Evolutionary conservation across 352 stramenopile genomes (phyloP).

Genomic region (Phytophthora colocasiae): DNA sequence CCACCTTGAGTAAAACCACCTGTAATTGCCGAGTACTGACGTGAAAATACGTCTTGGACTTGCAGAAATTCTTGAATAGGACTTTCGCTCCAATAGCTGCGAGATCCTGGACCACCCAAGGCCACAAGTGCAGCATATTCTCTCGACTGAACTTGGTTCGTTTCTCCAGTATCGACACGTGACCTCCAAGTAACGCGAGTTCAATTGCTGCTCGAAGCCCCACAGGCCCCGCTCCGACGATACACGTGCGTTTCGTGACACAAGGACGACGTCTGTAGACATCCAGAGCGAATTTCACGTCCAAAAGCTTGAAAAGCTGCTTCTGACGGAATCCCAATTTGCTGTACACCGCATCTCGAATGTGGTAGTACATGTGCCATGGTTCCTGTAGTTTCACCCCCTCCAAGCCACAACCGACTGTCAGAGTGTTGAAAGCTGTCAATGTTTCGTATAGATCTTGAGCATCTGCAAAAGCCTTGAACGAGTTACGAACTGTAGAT

Average conservation of each 20-base stretch:
- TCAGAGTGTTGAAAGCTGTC: slow-evolving; percentile 46
- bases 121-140: slow-evolving; percentile 83
- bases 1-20: slow-evolving; percentile 81
- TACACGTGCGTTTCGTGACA: slow-evolving; percentile 57
- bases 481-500: slow-evolving; percentile 34
- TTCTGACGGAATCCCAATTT: slow-evolving; percentile 70
- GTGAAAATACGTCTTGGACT: slow-evolving; percentile 81
- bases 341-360: slow-evolving; percentile 51
- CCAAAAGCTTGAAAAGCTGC: slow-evolving; percentile 70
- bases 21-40: slow-evolving; percentile 82
- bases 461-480: slow-evolving; percentile 53
- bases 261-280: slow-evolving; percentile 52
- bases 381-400: slow-evolving; percentile 47
- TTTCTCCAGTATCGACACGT: slow-evolving; percentile 81
- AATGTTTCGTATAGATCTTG: slow-evolving; percentile 61
- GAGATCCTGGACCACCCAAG: slow-evolving; percentile 82
- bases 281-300: slow-evolving; percentile 50
- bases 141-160: slow-evolving; percentile 75
- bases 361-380: slow-evolving; percentile 58
- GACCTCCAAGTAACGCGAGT: slow-evolving; percentile 61
- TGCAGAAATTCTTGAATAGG: slow-evolving; percentile 74
- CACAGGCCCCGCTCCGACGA: slow-evolving; percentile 73
- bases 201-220: slow-evolving; percentile 73
- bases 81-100: slow-evolving; percentile 75
- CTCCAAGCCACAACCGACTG: slow-evolving; percentile 48